Base-by-base conservation (phyloP, 192 early-diverging fungal species). In the Umbelopsis sp. region DNA sequence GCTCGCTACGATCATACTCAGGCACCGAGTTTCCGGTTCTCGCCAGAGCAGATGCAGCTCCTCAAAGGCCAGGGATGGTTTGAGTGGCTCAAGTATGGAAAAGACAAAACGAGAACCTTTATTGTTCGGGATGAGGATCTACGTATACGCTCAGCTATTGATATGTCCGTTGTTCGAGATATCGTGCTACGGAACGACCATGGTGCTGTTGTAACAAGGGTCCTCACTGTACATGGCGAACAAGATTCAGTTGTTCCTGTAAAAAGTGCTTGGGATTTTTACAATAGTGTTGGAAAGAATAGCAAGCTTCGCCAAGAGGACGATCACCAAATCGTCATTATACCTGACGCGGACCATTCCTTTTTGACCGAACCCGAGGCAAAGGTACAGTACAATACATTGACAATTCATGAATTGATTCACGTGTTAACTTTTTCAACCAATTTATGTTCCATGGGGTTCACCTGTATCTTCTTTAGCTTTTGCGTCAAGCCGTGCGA, bases 141-240 rank as follows among this genome's bases (percentile, higher is more conserved):
- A 52, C 52, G 70, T 4, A 21, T 52, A 43, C 72, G 82, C 24
- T 44, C 17, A 5, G 45, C 38, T 5, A 75, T 80, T 12, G 83
- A 84, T 54, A 89, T 87, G 87, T 56, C 70, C 8, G 71, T 74
- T 34, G 82, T 85, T 44, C 74, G 74, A 54, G 45, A 51, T 32
- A 67, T 87, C 25, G 78, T 34, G 31, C 31, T 62, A 32, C 26
- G 56, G 8, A 17, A 29, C 7, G 12, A 29, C 2, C 31, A 62
- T n/a, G 56, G 56, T 12, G 17, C 17, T 17, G 17, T 32, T 34
- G 78, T n/a, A 45, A 85, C 68, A 16, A 76, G 68, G 66, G 82
- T 87, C 6, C 77, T 89, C 24, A 86, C 81, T 32, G 59, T 86
- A 1, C 81, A 80, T 56, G 87, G 87, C 5, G 72, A 59, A n/a